phyloP scores from a whole-genome alignment of 305 asterid species.

The Andrographis paniculata region DNA sequence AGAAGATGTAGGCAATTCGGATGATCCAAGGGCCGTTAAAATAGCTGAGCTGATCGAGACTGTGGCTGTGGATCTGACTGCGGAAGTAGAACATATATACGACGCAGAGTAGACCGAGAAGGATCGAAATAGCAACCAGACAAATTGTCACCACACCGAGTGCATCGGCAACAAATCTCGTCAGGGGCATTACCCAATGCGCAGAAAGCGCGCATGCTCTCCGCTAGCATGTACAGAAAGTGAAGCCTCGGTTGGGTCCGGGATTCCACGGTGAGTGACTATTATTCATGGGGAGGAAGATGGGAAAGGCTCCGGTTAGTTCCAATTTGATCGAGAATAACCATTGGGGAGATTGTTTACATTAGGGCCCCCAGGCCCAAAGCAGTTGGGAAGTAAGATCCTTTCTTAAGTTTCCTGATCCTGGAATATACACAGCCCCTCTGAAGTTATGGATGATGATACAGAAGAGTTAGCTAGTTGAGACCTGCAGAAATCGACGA shows the following conservation, averaged over 20 bases:
- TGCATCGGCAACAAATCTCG: slow-evolving; percentile 62
- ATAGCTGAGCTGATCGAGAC: slow-evolving; percentile 36
- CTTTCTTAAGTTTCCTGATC: slow-evolving; percentile 10
- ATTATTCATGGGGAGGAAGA: slow-evolving; percentile 7
- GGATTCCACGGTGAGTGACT: slow-evolving; percentile 21
- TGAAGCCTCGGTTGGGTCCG: slow-evolving; percentile 19
- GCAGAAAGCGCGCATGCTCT: slow-evolving; percentile 69
- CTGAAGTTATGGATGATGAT: slow-evolving; percentile 4
- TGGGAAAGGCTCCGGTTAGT: slow-evolving; percentile 16
- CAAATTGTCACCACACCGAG: slow-evolving; percentile 67
- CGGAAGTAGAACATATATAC: slow-evolving; percentile 44
- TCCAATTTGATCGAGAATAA: slow-evolving; percentile 24
- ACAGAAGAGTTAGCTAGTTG: slow-evolving; percentile 12
- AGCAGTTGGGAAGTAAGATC: slow-evolving; percentile 12
- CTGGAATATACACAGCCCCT: not conserved
- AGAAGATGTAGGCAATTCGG: slow-evolving; percentile 35
- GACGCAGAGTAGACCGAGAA: slow-evolving; percentile 46
- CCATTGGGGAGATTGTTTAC: slow-evolving; percentile 3
- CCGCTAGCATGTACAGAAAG: slow-evolving; percentile 44
- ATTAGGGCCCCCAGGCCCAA: slow-evolving; percentile 13
- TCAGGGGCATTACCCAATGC: slow-evolving; percentile 71
- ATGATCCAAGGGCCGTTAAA: slow-evolving; percentile 68
- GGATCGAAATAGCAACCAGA: slow-evolving; percentile 47
- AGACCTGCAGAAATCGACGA: slow-evolving; percentile 23
- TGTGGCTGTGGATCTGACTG: slow-evolving; percentile 31